Percentiles rank a stretch among this genome's conserved stretches.
Evolutionary conservation across 176 grass and related monocot species (phyloP).

Genomic region (Stipa capillata): DNA sequence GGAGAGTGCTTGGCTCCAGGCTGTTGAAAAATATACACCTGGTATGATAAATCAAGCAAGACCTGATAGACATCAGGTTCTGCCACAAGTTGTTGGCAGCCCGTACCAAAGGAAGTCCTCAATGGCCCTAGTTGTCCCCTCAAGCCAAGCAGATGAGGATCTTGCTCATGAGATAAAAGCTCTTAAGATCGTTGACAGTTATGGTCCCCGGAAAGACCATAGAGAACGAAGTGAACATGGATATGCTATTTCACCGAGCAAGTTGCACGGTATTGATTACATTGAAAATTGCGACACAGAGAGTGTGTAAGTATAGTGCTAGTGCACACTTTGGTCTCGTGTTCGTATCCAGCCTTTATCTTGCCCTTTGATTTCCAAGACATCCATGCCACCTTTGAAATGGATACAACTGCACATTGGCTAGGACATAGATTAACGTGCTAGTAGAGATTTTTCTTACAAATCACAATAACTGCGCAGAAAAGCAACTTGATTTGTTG

Average conservation of each 20-base stretch:
- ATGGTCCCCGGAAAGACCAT: slow-evolving; percentile 18
- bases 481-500: background rate
- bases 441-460: background rate
- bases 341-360: background rate
- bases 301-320: slow-evolving; percentile 41
- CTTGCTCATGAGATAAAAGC: slow-evolving; percentile 49
- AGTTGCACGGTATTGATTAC: slow-evolving; percentile 59
- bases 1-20: slow-evolving; percentile 73
- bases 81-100: slow-evolving; percentile 39
- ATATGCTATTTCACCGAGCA: slow-evolving; percentile 60
- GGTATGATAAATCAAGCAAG: slow-evolving; percentile 29
- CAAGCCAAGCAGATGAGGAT: slow-evolving; percentile 38
- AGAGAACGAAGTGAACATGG: slow-evolving; percentile 12
- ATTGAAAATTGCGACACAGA: slow-evolving; percentile 41
- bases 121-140: too few relatives aligned
- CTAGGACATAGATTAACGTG: background rate
- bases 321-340: background rate
- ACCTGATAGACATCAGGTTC: slow-evolving; percentile 47
- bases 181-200: slow-evolving; percentile 43
- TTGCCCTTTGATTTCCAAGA: background rate
- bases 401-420: background rate
- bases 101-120: slow-evolving; percentile 17
- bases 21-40: slow-evolving; percentile 43
- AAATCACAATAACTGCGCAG: background rate
- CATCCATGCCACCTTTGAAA: background rate